Conservation (phyloP, 345 rosid species). For the Arabidopsis thaliana region DNA sequence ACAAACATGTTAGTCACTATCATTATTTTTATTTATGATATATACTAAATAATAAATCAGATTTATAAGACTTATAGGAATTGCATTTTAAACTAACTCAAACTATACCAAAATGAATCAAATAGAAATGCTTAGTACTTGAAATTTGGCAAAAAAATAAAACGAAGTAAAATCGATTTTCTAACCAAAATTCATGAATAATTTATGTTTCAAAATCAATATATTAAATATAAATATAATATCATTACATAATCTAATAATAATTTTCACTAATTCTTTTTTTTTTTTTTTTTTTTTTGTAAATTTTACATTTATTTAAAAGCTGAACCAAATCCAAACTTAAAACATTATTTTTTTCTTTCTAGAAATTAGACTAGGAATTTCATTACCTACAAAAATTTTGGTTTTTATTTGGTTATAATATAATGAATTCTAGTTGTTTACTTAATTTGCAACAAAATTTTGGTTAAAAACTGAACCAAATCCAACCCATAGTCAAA, state of each 20-base stretch:
- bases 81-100: background rate
- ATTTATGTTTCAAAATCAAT: background rate
- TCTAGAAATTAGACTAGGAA: background rate
- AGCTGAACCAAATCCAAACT: background rate
- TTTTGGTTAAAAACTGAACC: background rate
- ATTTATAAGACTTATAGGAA: background rate
- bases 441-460: background rate
- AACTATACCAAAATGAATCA: background rate
- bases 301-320: background rate
- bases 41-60: background rate
- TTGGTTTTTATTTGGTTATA: background rate
- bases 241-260: too few species aligned
- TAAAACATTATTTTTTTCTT: background rate
- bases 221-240: too few species aligned
- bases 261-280: too few species aligned
- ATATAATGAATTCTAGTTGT: background rate
- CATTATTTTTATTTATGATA: background rate
- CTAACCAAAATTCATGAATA: background rate
- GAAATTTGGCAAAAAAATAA: background rate
- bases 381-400: background rate
- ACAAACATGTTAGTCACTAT: constrained; percentile 7
- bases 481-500: background rate
- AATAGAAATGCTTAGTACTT: background rate
- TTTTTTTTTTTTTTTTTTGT: too few species aligned
- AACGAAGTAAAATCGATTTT: background rate